Base-by-base conservation (phyloP, 2,329 filamentous ascomycete genomes). In the Claviceps monticola region DNA sequence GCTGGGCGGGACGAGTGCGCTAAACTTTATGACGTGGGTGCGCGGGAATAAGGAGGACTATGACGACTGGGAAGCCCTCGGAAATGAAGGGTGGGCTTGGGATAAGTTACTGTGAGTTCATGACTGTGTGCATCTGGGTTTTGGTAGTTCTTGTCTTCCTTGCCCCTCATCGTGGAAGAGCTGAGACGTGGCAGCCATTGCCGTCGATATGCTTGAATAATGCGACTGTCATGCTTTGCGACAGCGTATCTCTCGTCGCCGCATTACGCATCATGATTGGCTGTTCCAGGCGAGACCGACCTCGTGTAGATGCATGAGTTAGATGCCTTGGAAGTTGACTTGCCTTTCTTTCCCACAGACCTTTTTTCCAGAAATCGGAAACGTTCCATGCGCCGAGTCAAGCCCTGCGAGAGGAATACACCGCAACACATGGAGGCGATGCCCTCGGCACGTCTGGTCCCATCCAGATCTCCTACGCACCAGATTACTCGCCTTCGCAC, bases 1-100 rank as follows among this genome's bases (percentile, higher is more conserved):
- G 0, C 69, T 86, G 0, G 83, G 83, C 17, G 83, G 83, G 6
- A 80, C 80, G 6, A 77, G 73, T 16, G 75, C 75, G 0, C 70
- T 83, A 47, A 82, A 82, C 56, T 77, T 75, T 55, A 76, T 80
- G 74, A 74, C 78, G 47, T 72, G 70, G 67, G 71, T 70, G 50
- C 68, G 73, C 36, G 74, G 69, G 6, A 68, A 66, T 48, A 64
- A 59, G 38, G 67, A 67, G 38, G 75, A 79, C 45, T 75, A 77
- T 46, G 73, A 83, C 61, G 71, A 70, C 0, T 83, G 79, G 79
- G 73, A 72, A 46, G 62, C 67, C 34, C 62, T 83, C 9, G 79
- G 79, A 0, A 83, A 82, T 56, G 52, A 56, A 1, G 79, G 77
- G 2, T 83, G 80, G 80, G 68, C 70, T 1, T 83, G 76, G 75